Evolutionary conservation across 805 yeast species (phyloP).

Genomic region (Lipomyces starkeyi): DNA sequence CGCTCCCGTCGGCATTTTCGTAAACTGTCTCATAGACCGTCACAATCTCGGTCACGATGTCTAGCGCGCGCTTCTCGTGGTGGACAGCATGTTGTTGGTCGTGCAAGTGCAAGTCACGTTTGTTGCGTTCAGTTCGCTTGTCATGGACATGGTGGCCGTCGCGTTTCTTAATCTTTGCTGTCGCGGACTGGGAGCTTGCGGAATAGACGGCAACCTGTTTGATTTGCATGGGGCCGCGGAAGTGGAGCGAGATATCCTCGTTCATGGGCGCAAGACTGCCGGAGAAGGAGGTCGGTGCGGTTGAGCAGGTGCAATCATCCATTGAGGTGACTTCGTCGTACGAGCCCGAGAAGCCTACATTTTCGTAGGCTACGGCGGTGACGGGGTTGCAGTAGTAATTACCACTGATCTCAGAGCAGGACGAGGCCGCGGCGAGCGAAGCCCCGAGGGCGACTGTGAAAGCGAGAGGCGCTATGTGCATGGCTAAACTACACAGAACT

Average conservation of each 20-base stretch:
- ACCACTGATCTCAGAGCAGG: slow-evolving; percentile 51
- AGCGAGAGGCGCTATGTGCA: slow-evolving; percentile 15
- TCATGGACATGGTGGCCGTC: slow-evolving; percentile 30
- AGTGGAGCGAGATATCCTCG: slow-evolving; percentile 86
- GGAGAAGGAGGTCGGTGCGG: slow-evolving; percentile 59
- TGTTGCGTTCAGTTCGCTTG: slow-evolving; percentile 37
- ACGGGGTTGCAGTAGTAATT: slow-evolving; percentile 84
- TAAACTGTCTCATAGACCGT: slow-evolving; percentile 57
- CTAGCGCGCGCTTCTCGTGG: slow-evolving; percentile 64
- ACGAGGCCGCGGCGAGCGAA: slow-evolving; percentile 20
- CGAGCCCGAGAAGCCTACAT: slow-evolving; percentile 85
- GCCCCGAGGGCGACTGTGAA: slow-evolving; percentile 19
- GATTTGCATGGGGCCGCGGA: slow-evolving; percentile 86
- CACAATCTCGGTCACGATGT: slow-evolving; percentile 76
- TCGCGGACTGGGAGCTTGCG: slow-evolving; percentile 53
- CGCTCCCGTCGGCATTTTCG: slow-evolving; percentile 37
- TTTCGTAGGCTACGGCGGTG: slow-evolving; percentile 66
- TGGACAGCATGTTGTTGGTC: slow-evolving; percentile 49
- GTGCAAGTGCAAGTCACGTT: slow-evolving; percentile 54
- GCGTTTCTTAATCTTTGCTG: slow-evolving; percentile 31
- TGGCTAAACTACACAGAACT: background rate
- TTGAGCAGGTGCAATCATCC: slow-evolving; percentile 74
- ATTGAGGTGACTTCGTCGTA: slow-evolving; percentile 80
- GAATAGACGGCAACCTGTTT: slow-evolving; percentile 89
- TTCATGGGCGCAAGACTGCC: slow-evolving; percentile 81